Percentiles rank a stretch among this genome's conserved stretches.
These are phyloP conservation scores for Paxillus involutus DNA, from an alignment of 768 basidiomycete genomes.

Conservation along the genomic window DNA sequence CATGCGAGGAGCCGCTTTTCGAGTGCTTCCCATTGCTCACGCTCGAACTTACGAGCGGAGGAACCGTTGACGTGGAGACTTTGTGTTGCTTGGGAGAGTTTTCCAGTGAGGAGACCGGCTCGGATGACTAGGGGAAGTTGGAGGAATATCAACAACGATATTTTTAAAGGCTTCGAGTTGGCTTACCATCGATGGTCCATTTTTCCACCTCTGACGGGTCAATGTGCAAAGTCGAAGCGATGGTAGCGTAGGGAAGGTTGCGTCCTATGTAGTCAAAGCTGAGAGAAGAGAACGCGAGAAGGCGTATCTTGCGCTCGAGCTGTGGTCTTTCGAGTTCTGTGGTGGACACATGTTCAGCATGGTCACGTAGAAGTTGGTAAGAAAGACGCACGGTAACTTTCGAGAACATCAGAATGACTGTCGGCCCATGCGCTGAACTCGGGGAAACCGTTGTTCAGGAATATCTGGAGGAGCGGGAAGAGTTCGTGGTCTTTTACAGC, in stretches of 20 bases:
- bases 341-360: background rate
- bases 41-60: conserved; percentile 72
- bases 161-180: background rate
- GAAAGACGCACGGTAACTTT: conserved; percentile 54
- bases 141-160: background rate
- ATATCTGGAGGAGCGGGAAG: conserved; percentile 74
- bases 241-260: conserved; percentile 67
- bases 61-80: conserved; percentile 73
- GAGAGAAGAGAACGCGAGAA: conserved; percentile 73
- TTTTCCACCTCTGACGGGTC: conserved; percentile 69
- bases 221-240: conserved; percentile 68
- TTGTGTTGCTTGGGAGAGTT: conserved; percentile 79
- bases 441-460: conserved; percentile 60
- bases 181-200: conserved; percentile 84
- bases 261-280: conserved; percentile 77
- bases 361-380: background rate
- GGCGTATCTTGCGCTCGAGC: conserved; percentile 77
- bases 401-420: conserved; percentile 46
- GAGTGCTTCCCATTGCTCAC: conserved; percentile 76
- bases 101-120: conserved; percentile 73
- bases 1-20: conserved; percentile 75
- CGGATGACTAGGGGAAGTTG: conserved; percentile 61
- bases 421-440: conserved; percentile 65
- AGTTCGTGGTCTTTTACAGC: conserved; percentile 67
- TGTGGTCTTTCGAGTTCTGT: conserved; percentile 56